Evolutionary conservation across 441 rosid genomes (phyloP), one percentile per base, ranked within the genome.

Genomic region (Croton laevigatus): DNA sequence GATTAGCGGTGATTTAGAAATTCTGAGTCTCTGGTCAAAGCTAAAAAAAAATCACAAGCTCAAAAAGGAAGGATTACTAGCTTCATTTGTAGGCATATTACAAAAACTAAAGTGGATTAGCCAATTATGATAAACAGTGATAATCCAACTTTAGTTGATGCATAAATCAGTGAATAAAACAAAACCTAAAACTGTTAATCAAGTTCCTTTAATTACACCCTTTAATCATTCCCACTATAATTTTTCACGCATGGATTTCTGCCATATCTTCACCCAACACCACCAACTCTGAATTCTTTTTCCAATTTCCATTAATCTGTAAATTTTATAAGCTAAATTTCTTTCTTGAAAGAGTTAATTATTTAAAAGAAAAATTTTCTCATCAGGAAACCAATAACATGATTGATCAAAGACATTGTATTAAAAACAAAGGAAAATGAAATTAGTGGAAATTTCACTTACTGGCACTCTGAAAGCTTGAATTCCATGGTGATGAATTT

Each of bases 401-500:
- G 3, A 8, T 53, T 6, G 58, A 53, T 46, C 11, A 53, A 53
- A 53, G 10, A 11, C 8, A 20, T 22, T 16, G 5, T 3, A 5
- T 16, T 5, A 49, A 19, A 51, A 51, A 6, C 2, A 16, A 16
- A 17, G 19, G n/a, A 2, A 49, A 53, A 1, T 27, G 32, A 20
- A 2, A 49, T 13, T 5, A 9, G 4, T 13, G 36, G 6, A 54
- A 54, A 22, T 10, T 54, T 4, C 40, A 81, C 91, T 83, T 60
- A 89, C 96, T 80, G 84, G 79, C 72, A 67, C 69, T 54, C 8
- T 73, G 75, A 49, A 91, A 76, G 23, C 79, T 83, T 59, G 97
- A 83, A 80, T 94, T 83, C 81, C 87, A 88, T 78, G 75, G 74
- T 6, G 84, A 79, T 55, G 86, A 83, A 76, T 51, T 78, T 49